Base-by-base conservation (phyloP, 2,329 filamentous ascomycete genomes). In the Pezicula radicicola region DNA sequence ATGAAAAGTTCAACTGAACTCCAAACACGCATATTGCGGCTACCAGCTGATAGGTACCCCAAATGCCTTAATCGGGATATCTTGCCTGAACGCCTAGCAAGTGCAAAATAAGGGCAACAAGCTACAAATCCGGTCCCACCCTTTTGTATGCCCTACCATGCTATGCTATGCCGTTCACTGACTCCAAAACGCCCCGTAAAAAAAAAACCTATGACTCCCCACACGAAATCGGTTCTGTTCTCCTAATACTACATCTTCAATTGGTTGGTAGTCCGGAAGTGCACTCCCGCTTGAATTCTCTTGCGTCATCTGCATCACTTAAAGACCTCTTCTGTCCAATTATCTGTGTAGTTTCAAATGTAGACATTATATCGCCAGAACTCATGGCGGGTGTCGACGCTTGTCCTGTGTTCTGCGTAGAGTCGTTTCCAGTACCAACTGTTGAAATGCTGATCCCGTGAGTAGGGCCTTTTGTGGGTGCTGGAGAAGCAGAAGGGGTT, bases 401-500 rank as follows among this genome's bases (percentile, higher is more conserved):
- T 13, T 10, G 30, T 33, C 30, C 30, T 33, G 12, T 33, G 12
- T 33, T 33, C 30, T 33, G 9, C 30, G 53, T 46, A 57, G 57
- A 50, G 51, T 55, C 54, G 53, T 55, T 53, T 52, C 39, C 50
- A 48, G 47, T 27, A 30, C 16, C 36, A 9, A 28, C 46, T 25
- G 47, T 41, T 46, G 55, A 25, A 25, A 1, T 36, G 47, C 28
- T 54, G 47, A 50, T 50, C 47, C 41, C 48, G 47, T 42, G 46
- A 36, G 37, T 44, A 7, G 46, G 48, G 6, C 19, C 42, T 10
- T 47, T 39, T 12, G 28, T 19, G 18, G 50, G 48, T 46, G 54
- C 60, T 51, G 63, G 56, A 42, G 60, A 60, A 12, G 59, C 57
- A 36, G 63, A 56, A 41, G 56, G 61, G 30, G 55, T 50, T 37